Evolutionary conservation across 108 stramenopile species (phyloP).

Genomic region (Cylindrotheca closterium): DNA sequence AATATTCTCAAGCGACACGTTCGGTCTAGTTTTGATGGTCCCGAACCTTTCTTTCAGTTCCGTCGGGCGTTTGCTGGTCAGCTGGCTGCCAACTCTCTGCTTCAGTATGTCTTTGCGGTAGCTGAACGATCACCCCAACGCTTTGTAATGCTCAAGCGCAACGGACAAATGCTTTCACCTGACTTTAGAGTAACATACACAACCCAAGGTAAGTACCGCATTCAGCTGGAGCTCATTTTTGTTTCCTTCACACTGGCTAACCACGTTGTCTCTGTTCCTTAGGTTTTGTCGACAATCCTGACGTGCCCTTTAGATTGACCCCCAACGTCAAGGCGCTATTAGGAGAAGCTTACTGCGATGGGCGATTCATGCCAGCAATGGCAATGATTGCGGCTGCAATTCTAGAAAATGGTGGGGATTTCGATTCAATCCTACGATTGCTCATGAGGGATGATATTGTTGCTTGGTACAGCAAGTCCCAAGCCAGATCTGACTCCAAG

Average conservation of each 20-base stretch:
- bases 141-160: slow-evolving; percentile 55
- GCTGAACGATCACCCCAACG: slow-evolving; percentile 71
- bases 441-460: slow-evolving; percentile 83
- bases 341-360: slow-evolving; percentile 67
- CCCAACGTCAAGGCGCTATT: slow-evolving; percentile 62
- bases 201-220: slow-evolving; percentile 57
- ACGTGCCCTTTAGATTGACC: slow-evolving; percentile 85
- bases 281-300: slow-evolving; percentile 59
- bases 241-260: neutral
- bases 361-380: slow-evolving; percentile 65
- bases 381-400: slow-evolving; percentile 61
- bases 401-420: slow-evolving; percentile 40
- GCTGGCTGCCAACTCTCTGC: slow-evolving; percentile 70
- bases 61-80: slow-evolving; percentile 73
- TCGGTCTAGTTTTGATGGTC: slow-evolving; percentile 25
- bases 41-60: slow-evolving; percentile 66
- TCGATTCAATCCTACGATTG: slow-evolving; percentile 69
- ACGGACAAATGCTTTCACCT: slow-evolving; percentile 56
- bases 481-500: slow-evolving; percentile 72
- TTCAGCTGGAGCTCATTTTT: neutral
- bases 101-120: slow-evolving; percentile 78
- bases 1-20: slow-evolving; percentile 53
- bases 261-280: slow-evolving; percentile 4
- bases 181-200: slow-evolving; percentile 81
- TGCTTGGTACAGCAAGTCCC: slow-evolving; percentile 82